Base-by-base conservation (phyloP, 768 basidiomycete genomes). In the Cystobasidium ongulense region DNA sequence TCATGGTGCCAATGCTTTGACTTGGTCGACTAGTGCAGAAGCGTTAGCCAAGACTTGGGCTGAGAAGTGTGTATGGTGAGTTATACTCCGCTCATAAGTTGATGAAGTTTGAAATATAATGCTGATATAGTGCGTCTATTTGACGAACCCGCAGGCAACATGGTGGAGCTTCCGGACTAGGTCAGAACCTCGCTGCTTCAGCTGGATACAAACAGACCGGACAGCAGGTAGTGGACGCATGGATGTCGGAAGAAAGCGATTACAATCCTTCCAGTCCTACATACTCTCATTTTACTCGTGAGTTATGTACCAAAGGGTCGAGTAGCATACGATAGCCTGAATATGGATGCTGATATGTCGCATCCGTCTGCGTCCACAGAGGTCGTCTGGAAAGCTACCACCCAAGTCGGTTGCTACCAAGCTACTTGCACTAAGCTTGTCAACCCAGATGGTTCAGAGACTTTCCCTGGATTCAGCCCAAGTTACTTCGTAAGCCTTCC, bases 341-440 rank as follows among this genome's bases (percentile, higher is more conserved):
- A n/a, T 50, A 11, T 7, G 18, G 10, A n/a, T n/a, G 46, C 46
- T 50, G 46, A 50, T 21, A 7, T 50, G 10, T 50, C n/a, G 10
- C 3, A n/a, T 21, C 15, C n/a, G 4, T 50, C 15, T 50, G 46
- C 46, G 18, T 50, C n/a, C n/a, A 50, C 46, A 43, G 36, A 71
- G 71, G 71, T 72, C 59, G 71, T 72, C 25, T 72, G 71, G 71
- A 72, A 72, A 50, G 36, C 29, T 29, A 50, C 59, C 1, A 72
- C 53, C 4, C 57, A 72, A 31, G 36, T 72, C 7, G 71, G 71
- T 3, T 72, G 71, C 59, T 62, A 41, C 25, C 33, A 63, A 21
- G 71, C 71, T 50, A 31, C 31, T 17, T 72, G 71, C 61, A 27
- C 71, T 23, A 72, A 41, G n/a, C 41, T 63, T 11, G 11, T 62